A percentile compares a stretch with the other conserved stretches of the same genome.
These are phyloP conservation scores for Xylariaceae sp. DNA, from an alignment of 2,329 filamentous ascomycete genomes.

Conservation along the genomic window DNA sequence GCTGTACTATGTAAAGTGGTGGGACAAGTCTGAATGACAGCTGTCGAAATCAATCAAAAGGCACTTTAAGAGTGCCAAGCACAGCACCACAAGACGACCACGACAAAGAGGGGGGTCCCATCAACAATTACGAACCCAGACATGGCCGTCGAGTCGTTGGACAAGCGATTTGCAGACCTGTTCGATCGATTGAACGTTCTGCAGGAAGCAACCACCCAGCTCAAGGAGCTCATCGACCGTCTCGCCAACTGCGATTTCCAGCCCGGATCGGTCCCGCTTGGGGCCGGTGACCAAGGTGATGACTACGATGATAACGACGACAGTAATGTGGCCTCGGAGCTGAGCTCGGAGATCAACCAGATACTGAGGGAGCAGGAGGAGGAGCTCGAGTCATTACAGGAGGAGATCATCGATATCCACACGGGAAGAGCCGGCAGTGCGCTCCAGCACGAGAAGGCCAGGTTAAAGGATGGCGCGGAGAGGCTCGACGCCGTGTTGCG, in stretches of 20 bases:
- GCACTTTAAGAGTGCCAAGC: neutral
- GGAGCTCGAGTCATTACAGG: conserved; percentile 72
- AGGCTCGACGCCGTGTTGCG: conserved; percentile 66
- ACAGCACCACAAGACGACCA: too few relatives aligned
- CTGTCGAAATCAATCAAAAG: conserved; percentile 2
- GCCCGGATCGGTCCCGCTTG: conserved; percentile 51
- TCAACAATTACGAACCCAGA: too few relatives aligned
- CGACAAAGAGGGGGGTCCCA: too few relatives aligned
- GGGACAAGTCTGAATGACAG: conserved; percentile 6
- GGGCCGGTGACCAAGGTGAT: too few relatives aligned
- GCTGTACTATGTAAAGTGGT: too few relatives aligned
- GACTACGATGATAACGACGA: too few relatives aligned
- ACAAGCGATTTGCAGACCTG: conserved; percentile 55
- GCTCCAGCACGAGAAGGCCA: conserved; percentile 56
- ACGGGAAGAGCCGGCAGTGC: conserved; percentile 45
- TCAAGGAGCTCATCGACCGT: conserved; percentile 54
- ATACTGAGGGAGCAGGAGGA: conserved; percentile 73
- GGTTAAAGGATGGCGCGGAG: conserved; percentile 60
- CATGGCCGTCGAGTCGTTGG: conserved; percentile 55
- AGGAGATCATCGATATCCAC: conserved; percentile 69
- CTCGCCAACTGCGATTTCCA: conserved; percentile 54
- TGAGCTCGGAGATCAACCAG: conserved; percentile 75
- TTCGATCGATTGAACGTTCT: conserved; percentile 54
- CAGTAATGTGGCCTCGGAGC: conserved; percentile 58
- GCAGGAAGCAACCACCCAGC: conserved; percentile 56